Percentiles rank a stretch among this genome's conserved stretches.
Conservation (phyloP, 441 rosid genomes). For the Monsonia emarginata region DNA sequence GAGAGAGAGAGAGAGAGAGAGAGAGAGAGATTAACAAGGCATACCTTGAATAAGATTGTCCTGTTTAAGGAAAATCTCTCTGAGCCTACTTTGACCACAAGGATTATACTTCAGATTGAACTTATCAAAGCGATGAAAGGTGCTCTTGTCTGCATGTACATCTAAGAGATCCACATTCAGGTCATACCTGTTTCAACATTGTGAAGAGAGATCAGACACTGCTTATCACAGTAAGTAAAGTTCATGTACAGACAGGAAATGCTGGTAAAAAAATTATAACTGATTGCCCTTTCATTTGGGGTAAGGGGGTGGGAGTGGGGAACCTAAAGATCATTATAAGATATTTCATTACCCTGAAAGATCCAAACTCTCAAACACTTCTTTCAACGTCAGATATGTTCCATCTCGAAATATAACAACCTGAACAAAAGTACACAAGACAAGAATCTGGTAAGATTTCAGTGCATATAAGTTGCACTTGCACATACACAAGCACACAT, state of each 20-base stretch:
- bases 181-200: conserved; percentile 58
- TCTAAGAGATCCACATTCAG: conserved; percentile 93
- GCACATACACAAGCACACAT: too few species aligned
- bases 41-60: conserved; percentile 97
- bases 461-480: neutral
- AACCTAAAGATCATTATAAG: conserved; percentile 28
- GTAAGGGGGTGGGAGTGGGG: neutral
- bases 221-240: conserved; percentile 23
- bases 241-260: neutral
- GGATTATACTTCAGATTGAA: conserved; percentile 98
- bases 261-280: conserved; percentile 3
- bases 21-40: conserved; percentile 1
- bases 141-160: conserved; percentile 96
- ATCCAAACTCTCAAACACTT: conserved; percentile 95
- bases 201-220: conserved; percentile 18
- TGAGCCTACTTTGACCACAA: conserved; percentile 97
- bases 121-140: conserved; percentile 83
- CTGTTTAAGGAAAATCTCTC: conserved; percentile 98
- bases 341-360: conserved; percentile 88
- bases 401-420: conserved; percentile 98
- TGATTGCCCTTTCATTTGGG: neutral
- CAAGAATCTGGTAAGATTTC: neutral
- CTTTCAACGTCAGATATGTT: conserved; percentile 85
- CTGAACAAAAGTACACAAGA: conserved; percentile 30
- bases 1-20: too few species aligned